Evolutionary conservation across 768 basidiomycete species (phyloP).

Genomic region (Calvatia gigantea): DNA sequence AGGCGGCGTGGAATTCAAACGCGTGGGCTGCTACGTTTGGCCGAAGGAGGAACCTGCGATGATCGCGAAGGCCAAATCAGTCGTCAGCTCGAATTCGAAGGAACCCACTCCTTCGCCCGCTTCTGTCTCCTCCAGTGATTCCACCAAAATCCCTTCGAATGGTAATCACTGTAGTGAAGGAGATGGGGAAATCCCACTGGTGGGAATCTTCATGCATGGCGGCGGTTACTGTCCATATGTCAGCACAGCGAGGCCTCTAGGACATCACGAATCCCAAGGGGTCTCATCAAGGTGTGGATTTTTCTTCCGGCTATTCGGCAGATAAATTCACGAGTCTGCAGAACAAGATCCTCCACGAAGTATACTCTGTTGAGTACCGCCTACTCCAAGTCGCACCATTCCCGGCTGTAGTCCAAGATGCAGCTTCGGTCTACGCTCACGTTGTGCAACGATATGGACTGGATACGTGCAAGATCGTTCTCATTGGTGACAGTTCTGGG

Average conservation of each 20-base stretch:
- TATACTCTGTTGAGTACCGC: conserved; percentile 48
- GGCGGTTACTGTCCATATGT: conserved; percentile 59
- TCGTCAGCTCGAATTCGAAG: conserved; percentile 4
- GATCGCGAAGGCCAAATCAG: conserved; percentile 1
- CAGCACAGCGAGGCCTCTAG: conserved; percentile 45
- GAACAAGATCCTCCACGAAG: conserved; percentile 30
- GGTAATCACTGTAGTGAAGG: background rate
- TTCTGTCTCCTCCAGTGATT: background rate
- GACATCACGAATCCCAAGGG: conserved; percentile 46
- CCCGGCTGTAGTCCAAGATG: conserved; percentile 52
- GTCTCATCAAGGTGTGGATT: conserved; percentile 35
- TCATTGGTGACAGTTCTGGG: conserved; percentile 54
- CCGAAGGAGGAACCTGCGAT: conserved; percentile 26
- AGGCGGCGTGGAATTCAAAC: conserved; percentile 34
- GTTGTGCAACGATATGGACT: conserved; percentile 31
- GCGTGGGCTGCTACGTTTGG: conserved; percentile 48
- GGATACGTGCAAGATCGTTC: conserved; percentile 34
- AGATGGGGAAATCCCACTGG: conserved; percentile 27
- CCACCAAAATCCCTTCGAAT: conserved; percentile 14
- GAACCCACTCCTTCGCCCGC: background rate
- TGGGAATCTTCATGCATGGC: conserved; percentile 52
- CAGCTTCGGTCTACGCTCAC: conserved; percentile 48
- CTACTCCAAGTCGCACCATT: conserved; percentile 50
- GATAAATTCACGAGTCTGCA: conserved; percentile 8
- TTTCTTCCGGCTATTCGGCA: background rate